Evolutionary conservation across 805 yeast genomes (phyloP), one percentile per base, ranked within the genome.

Genomic region (Candida vartiovaarae): DNA sequence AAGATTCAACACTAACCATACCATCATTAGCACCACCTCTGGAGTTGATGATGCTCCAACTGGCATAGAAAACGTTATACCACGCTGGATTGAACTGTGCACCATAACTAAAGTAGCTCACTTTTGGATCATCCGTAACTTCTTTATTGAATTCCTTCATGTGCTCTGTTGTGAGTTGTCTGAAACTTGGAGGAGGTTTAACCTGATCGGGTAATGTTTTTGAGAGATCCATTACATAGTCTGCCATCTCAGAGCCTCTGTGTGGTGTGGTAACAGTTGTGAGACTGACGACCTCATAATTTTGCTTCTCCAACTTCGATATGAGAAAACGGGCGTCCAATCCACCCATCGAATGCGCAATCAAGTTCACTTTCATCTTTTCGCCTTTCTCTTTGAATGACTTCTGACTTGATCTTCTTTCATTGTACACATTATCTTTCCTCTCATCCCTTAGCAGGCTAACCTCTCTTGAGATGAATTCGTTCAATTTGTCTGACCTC

Each of bases 281-380:
- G 28, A 89, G 65, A 35, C 93, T 83, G 2, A 72, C 77, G 7
- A 90, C 83, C 51, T 77, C 66, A 52, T 77, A 82, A 36, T 71
- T 63, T 32, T 65, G 58, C 36, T 55, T 41, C 45, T 59, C 65
- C 4, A 84, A 58, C 39, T 74, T 67, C 1, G 85, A 72, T 2
- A 88, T 84, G 50, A 90, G 62, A 57, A 80, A 86, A 41, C 97
- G 66, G 31, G 89, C 77, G 57, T 90, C 96, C 29, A 89, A 65
- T 0, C 97, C 97, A 5, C 97, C 97, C 96, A 89, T 88, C 0
- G 96, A 87, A 59, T 89, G 97, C 5, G 93, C 93, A 26, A 89
- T 70, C 36, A 89, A 60, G 56, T 90, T 90, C 11, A 89, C 71
- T 46, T 78, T 79, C 23, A 78, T 50, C 9, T 65, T 66, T 26